Percentiles rank a stretch among this genome's conserved stretches.
These are phyloP conservation scores for Pichia cactophila DNA, from an alignment of 1,139 yeast genomes.

Conservation along the genomic window DNA sequence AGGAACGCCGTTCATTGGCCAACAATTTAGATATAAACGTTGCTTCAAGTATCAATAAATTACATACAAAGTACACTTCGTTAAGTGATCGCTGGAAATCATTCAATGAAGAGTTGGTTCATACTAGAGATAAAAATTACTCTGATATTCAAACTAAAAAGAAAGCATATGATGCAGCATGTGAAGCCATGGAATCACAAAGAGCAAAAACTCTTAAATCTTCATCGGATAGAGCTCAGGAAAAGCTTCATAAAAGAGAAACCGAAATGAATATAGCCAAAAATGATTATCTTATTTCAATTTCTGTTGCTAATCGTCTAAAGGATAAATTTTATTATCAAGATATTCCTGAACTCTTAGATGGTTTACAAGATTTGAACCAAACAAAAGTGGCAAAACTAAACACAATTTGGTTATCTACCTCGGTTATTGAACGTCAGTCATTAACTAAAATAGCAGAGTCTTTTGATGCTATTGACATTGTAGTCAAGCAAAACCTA, in stretches of 20 bases:
- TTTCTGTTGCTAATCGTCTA: constrained; percentile 79
- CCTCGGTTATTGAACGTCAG: constrained; percentile 56
- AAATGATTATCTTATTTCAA: constrained; percentile 71
- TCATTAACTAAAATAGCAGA: constrained; percentile 46
- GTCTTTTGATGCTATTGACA: constrained; percentile 46
- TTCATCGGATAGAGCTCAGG: constrained; percentile 49
- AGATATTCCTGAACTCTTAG: constrained; percentile 87
- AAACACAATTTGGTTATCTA: constrained; percentile 62
- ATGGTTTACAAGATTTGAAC: constrained; percentile 76
- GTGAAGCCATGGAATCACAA: constrained; percentile 73
- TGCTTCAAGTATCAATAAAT: constrained; percentile 52
- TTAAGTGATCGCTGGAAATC: constrained; percentile 50
- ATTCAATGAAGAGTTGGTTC: constrained; percentile 51
- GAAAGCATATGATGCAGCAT: constrained; percentile 66
- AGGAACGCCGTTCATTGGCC: constrained; percentile 56
- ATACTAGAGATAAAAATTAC: constrained; percentile 53
- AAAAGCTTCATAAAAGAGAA: constrained; percentile 55
- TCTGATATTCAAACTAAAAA: constrained; percentile 67
- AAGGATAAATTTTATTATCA: constrained; percentile 92
- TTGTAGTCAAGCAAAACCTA: constrained; percentile 59
- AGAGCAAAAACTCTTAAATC: constrained; percentile 63
- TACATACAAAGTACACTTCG: constrained; percentile 47
- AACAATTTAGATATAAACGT: constrained; percentile 55
- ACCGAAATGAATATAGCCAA: constrained; percentile 80
- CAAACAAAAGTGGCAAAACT: constrained; percentile 69